phyloP scores from a whole-genome alignment of 345 rosid genomes.

The Nasturtium officinale region DNA sequence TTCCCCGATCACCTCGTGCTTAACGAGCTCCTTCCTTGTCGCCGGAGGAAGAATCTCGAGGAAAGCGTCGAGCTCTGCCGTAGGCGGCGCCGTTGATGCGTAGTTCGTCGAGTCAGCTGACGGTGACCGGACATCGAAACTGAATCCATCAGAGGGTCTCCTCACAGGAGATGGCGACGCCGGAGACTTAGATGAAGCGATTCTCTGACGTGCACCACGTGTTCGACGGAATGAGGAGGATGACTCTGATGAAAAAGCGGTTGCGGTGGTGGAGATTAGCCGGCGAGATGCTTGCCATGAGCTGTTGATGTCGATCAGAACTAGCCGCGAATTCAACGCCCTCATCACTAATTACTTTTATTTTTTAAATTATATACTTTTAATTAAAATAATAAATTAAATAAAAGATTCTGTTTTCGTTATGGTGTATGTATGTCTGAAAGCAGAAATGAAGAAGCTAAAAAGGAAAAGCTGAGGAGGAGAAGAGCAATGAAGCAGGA shows the following conservation, averaged over 20 bases:
- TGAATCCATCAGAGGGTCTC: constrained; percentile 61
- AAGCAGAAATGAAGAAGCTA: constrained; percentile 19
- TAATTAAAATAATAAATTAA: constrained; percentile 6
- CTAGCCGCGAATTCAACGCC: constrained; percentile 60
- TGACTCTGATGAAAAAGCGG: constrained; percentile 48
- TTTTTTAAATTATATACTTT: constrained; percentile 1
- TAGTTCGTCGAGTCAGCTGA: constrained; percentile 42
- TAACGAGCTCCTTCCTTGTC: constrained; percentile 59
- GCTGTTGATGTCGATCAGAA: constrained; percentile 69
- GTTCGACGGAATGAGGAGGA: constrained; percentile 71
- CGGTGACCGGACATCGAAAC: constrained; percentile 46
- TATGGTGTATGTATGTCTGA: background rate
- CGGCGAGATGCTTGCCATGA: constrained; percentile 64
- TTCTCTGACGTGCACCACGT: constrained; percentile 51
- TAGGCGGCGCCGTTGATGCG: constrained; percentile 34
- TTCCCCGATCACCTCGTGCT: constrained; percentile 62
- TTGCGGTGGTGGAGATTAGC: constrained; percentile 56
- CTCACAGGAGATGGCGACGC: constrained; percentile 46
- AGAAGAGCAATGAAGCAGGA: constrained; percentile 27
- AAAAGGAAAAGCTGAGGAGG: constrained; percentile 14
- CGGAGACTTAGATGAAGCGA: constrained; percentile 50
- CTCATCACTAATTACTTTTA: constrained; percentile 44
- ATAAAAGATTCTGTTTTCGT: constrained; percentile 9
- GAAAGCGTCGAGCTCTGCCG: constrained; percentile 69
- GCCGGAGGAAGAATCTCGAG: constrained; percentile 72